Base-by-base conservation (phyloP, 441 rosid genomes). In the Hura crepitans region DNA sequence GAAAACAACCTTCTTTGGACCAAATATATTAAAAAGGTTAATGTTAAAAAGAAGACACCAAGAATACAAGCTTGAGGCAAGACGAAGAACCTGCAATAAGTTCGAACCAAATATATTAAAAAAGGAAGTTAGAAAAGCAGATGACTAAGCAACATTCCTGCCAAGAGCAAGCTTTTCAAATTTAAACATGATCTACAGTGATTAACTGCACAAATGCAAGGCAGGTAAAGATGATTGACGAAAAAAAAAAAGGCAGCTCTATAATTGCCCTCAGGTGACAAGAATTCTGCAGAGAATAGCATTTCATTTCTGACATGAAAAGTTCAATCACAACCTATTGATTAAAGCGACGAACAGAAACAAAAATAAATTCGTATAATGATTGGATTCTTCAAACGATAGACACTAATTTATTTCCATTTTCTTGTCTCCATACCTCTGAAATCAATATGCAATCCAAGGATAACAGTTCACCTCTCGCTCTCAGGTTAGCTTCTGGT, bases 11-110 rank as follows among this genome's bases (percentile, higher is more conserved):
- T 69, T 59, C 17, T 43, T 7, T 23, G 28, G 45, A 30, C 20
- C 30, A n/a, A n/a, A n/a, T n/a, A n/a, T n/a, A n/a, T 17, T 53
- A 28, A 43, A 22, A 10, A 0, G 37, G 27, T 3, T 18, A 18
- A 59, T n/a, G 31, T 27, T 31, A 15, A 47, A 61, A 14, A 69
- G 31, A 63, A 71, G 46, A 33, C 66, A 60, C 61, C 75, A 75
- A 49, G 62, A 55, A 56, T 35, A 49, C 64, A 62, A 62, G 50
- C 49, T 35, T 47, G n/a, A 53, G 54, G 23, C 33, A 54, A 62
- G 58, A 22, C 35, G 43, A 46, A 39, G 53, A 61, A 43, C 62
- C 78, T 66, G 71, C 62, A 60, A 66, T 22, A 14, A 47, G 23
- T 20, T 63, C 60, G 6, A 11, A 11, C 64, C n/a, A 46, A 33